Evolutionary conservation across 805 yeast genomes (phyloP), one percentile per base, ranked within the genome.

Genomic region (Suhomyces pyralidae): DNA sequence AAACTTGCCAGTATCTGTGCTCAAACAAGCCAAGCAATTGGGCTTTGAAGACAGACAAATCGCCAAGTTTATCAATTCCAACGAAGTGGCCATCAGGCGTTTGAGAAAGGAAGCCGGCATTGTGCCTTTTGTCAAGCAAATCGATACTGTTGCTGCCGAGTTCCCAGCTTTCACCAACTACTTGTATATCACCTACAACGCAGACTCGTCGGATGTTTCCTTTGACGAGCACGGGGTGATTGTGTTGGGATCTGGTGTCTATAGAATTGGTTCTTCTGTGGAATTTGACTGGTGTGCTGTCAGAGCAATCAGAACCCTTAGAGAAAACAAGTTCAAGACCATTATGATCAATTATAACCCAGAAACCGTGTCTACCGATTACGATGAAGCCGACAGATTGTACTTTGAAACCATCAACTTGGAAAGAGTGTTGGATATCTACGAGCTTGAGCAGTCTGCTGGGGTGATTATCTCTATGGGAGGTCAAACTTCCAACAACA

Each of bases 211-310:
- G 60, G 99, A 93, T 73, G 83, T 94, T 55, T 68, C 78, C n/a
- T 94, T 93, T 66, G 85, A 91, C 60, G 97, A 93, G 59, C 85
- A 91, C 58, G 97, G 97, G 70, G 86, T 88, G 49, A 89, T 93
- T 88, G 99, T 93, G 43, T 79, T 93, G 55, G 98, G 98, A 60
- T 91, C 97, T 4, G 99, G 99, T 81, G 99, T 94, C 45, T 93
- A 93, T 81, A 85, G 99, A 78, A 93, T 93, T 68, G 99, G 99
- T 64, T 94, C 98, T 5, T 93, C 98, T 28, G 99, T 93, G 56
- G 99, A 93, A 75, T 93, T 93, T 68, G 99, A 93, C 77, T 93
- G 98, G 97, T 93, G 99, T 84, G 98, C 98, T 46, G 99, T 93
- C 54, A 83, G 97, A 59, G 94, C 98, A 46, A 94, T 91, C 58